Evolutionary conservation across 2,329 filamentous ascomycete genomes (phyloP), one percentile per base, ranked within the genome.

Genomic region (Phyllosticta citriasiana): DNA sequence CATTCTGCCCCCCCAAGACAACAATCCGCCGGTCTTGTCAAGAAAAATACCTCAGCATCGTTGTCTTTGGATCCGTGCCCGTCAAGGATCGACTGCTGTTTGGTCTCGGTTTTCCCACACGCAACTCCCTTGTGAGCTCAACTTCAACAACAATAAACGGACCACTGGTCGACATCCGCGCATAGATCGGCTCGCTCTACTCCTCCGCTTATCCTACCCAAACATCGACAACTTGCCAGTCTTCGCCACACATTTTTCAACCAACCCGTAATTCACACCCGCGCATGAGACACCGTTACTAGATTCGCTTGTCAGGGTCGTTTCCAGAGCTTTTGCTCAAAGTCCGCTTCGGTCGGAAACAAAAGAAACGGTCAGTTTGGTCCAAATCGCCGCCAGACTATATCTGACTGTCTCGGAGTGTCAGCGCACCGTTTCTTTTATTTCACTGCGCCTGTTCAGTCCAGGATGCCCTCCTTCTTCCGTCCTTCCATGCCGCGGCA

Each of bases 401-500:
- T 59, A 55, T 47, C 50, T 50, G 30, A 22, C 33, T 19, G 12
- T 47, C 40, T 5, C 68, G 76, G 73, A 71, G 72, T 72, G 64
- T 62, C 30, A 63, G 62, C 67, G 65, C 67, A 67, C 72, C 75
- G 74, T 78, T 78, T 76, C 74, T 74, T 74, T 69, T 68, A 70
- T 72, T 71, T 66, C 62, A 66, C 66, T 67, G 67, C 70, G 65
- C 69, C 66, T 67, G 65, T 65, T 65, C 64, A 65, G 65, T 66
- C 67, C 61, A 62, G 26, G 19, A 81, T 81, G 79, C 78, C 79
- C 66, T 77, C 77, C 67, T 80, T 80, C 70, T 80, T 80, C 67
- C 74, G 76, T 57, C 73, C 76, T 62, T 70, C 73, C 64, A 69
- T 75, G 72, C 72, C 73, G 59, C 70, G 73, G 65, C 72, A 73